A percentile compares a stretch with the other conserved stretches of the same genome.
phyloP scores from a whole-genome alignment of 75 land plant species.

The Sequoiadendron giganteum region DNA sequence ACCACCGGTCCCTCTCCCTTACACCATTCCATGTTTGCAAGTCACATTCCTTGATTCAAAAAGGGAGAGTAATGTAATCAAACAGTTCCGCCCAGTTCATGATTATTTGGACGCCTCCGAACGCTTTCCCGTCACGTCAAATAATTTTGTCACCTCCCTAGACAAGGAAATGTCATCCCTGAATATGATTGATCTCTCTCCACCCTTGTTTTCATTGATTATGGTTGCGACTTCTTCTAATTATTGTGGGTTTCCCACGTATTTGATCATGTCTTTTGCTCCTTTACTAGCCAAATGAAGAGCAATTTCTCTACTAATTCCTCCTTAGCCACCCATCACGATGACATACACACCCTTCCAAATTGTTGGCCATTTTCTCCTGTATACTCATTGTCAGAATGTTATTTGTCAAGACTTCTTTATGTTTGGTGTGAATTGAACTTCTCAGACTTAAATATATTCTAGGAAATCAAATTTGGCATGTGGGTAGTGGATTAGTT shows the following conservation, averaged over 20 bases:
- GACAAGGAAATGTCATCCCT: slow-evolving; percentile 51
- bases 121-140: slow-evolving; percentile 51
- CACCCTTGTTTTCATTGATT: not conserved
- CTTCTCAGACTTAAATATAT: too few relatives aligned
- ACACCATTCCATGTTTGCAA: too few relatives aligned
- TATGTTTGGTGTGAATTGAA: too few relatives aligned
- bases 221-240: slow-evolving; percentile 32
- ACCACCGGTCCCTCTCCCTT: too few relatives aligned
- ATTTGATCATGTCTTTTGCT: slow-evolving; percentile 41
- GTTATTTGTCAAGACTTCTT: too few relatives aligned
- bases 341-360: slow-evolving; percentile 43
- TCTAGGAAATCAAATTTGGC: too few relatives aligned
- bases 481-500: too few relatives aligned
- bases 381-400: too few relatives aligned
- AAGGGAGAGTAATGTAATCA: slow-evolving; percentile 22
- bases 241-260: slow-evolving; percentile 28
- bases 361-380: not conserved
- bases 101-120: slow-evolving; percentile 50
- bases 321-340: slow-evolving; percentile 64
- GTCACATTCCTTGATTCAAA: too few relatives aligned
- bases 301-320: slow-evolving; percentile 53
- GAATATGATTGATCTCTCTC: slow-evolving; percentile 36
- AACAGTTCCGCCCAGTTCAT: slow-evolving; percentile 61
- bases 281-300: slow-evolving; percentile 49
- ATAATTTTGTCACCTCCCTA: slow-evolving; percentile 50